Conservation (phyloP, 129 eudicot genomes). For the Erigeron canadensis region DNA sequence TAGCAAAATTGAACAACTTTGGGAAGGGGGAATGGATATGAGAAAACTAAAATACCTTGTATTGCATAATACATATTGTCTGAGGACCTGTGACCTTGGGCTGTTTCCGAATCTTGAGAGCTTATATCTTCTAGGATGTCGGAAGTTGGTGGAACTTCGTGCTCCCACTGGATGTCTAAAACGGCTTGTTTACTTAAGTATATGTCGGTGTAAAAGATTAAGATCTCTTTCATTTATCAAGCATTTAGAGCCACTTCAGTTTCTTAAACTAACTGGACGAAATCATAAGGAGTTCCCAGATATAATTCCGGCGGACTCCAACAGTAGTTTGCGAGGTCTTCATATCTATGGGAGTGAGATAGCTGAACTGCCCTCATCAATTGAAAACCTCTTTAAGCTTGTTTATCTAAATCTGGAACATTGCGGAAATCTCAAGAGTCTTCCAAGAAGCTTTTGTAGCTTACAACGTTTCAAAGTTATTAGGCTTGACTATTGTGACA, state of each 20-base stretch:
- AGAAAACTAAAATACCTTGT: constrained; percentile 22
- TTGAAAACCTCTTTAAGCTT: not conserved
- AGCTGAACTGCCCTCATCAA: not conserved
- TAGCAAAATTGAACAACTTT: constrained; percentile 20
- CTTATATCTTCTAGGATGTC: too few species aligned
- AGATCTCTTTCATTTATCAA: too few species aligned
- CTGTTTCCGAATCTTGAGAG: too few species aligned
- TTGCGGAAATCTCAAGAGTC: constrained; percentile 3
- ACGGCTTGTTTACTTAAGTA: too few species aligned
- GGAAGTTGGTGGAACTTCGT: too few species aligned
- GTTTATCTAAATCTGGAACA: not conserved
- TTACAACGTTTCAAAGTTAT: not conserved
- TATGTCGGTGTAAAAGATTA: too few species aligned
- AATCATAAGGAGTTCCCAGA: too few species aligned
- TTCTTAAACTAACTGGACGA: too few species aligned
- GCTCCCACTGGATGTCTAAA: too few species aligned
- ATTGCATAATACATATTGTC: not conserved
- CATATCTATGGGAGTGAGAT: not conserved
- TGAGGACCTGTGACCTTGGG: constrained; percentile 21
- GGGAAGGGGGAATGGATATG: constrained; percentile 23
- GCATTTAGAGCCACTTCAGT: too few species aligned
- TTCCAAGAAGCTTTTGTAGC: constrained; percentile 1
- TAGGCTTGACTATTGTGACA: not conserved
- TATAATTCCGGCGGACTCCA: too few species aligned
- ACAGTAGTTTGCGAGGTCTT: too few species aligned